These are phyloP conservation scores for Paramecium sonneborni DNA, from an alignment of 73 alveolate species.

Conservation along the genomic window DNA sequence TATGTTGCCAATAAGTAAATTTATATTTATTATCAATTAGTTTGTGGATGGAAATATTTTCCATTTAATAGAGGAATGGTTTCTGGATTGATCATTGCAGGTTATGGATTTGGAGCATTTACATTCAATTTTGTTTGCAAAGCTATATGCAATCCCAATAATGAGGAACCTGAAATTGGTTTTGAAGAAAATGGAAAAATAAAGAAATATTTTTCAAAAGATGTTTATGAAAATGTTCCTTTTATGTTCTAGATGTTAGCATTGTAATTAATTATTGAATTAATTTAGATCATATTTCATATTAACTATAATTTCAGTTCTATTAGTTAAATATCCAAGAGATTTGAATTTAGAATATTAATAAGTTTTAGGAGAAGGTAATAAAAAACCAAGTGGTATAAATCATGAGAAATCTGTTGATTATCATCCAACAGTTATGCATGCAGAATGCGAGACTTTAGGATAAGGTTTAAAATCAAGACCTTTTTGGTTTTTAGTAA, in stretches of 20 bases:
- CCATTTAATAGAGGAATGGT: slow-evolving; percentile 38
- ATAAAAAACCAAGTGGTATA: background rate
- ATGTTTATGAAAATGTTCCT: slow-evolving; percentile 25
- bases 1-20: slow-evolving; percentile 24
- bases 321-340: slow-evolving; percentile 9
- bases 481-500: background rate
- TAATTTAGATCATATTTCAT: background rate
- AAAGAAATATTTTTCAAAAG: background rate
- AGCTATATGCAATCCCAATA: slow-evolving; percentile 30
- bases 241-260: slow-evolving; percentile 26
- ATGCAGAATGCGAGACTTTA: slow-evolving; percentile 21
- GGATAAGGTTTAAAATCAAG: background rate
- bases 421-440: slow-evolving; percentile 48
- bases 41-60: slow-evolving; percentile 56
- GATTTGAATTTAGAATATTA: slow-evolving; percentile 5
- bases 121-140: background rate
- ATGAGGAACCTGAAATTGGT: background rate
- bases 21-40: background rate
- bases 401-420: slow-evolving; percentile 29
- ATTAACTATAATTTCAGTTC: background rate
- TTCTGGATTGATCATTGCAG: slow-evolving; percentile 10
- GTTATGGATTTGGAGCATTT: slow-evolving; percentile 57
- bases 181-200: background rate
- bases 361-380: slow-evolving; percentile 20
- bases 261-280: background rate